Base-by-base conservation (phyloP, 106 monocot genomes). In the Phalaenopsis equestris region DNA sequence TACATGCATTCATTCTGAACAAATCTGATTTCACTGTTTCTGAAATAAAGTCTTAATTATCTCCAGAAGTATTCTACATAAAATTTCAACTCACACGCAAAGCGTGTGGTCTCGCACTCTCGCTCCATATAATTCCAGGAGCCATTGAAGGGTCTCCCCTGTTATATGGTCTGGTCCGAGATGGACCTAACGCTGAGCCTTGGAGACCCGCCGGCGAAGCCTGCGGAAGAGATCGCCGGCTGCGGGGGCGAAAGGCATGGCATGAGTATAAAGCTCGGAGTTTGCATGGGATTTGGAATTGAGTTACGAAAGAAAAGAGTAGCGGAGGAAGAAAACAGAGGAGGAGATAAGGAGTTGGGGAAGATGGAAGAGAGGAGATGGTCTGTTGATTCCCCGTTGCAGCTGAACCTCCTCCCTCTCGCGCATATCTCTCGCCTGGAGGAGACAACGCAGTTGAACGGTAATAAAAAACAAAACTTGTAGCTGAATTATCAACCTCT, bases 121-220 rank as follows among this genome's bases (percentile, higher is more conserved):
- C 52, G 10, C 12, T 52, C 10, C 14, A 14, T 52, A 52, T 52
- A 52, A 52, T 12, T 52, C 52, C 14, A 12, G 52, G 52, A 52
- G 52, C 52, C 10, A 52, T 52, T 12, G 52, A 52, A 52, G 14
- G 52, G 52, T 2, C 52, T 52, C 52, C 52, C 52, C 52, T 52
- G 52, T 14, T 52, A 12, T 65, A 21, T 65, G n/a, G 23, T 19
- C 9, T 65, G 19, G 37, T 8, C 18, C 5, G 45, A 61, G 58
- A 81, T 81, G 81, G 81, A 81, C 72, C 24, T 81, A 57, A 75
- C 75, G 38, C 43, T 81, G 61, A 58, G 81, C 11, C 21, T 81
- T 12, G 75, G 81, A 39, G 80, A 84, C 41, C 41, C 52, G 43
- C 42, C 61, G 46, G 41, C 67, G 41, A 49, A 9, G 80, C 6